Percentiles rank a stretch among this genome's conserved stretches.
Evolutionary conservation across 257 asterid species (phyloP).

Genomic region (Solanum medicagineum): DNA sequence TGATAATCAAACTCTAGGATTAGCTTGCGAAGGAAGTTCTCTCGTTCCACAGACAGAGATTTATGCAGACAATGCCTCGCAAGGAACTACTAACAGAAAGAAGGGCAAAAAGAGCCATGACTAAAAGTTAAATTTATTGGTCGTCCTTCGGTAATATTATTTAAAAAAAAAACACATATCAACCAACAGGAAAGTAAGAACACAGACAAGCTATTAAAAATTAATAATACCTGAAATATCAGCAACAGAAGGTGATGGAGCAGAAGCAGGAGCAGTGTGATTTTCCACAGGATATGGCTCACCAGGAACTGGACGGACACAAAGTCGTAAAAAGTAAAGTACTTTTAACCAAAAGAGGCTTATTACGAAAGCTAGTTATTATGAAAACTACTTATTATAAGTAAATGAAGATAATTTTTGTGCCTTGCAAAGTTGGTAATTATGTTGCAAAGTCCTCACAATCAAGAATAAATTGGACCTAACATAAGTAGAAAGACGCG

Average conservation of each 20-base stretch:
- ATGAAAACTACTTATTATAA: neutral
- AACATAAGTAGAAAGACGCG: neutral
- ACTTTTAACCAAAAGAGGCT: neutral
- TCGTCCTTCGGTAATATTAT: neutral
- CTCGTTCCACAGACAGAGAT: neutral
- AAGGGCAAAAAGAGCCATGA: neutral
- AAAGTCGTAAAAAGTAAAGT: neutral
- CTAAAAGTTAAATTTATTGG: neutral
- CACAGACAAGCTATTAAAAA: neutral
- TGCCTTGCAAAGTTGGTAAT: neutral
- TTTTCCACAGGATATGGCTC: conserved; percentile 47
- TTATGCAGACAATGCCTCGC: neutral
- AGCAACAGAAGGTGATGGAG: conserved; percentile 54
- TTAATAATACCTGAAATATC: conserved; percentile 41
- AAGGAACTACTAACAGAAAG: neutral
- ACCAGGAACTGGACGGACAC: conserved; percentile 65
- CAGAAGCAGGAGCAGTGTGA: conserved; percentile 41
- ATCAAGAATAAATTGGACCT: neutral
- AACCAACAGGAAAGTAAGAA: neutral
- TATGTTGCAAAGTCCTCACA: neutral
- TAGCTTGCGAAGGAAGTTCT: neutral
- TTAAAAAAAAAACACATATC: neutral
- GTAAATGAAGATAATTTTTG: neutral
- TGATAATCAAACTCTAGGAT: neutral
- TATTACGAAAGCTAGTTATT: neutral